A percentile compares a stretch with the other conserved stretches of the same genome.
Conservation (phyloP, 352 stramenopile species). For the Phytophthora quininea region DNA sequence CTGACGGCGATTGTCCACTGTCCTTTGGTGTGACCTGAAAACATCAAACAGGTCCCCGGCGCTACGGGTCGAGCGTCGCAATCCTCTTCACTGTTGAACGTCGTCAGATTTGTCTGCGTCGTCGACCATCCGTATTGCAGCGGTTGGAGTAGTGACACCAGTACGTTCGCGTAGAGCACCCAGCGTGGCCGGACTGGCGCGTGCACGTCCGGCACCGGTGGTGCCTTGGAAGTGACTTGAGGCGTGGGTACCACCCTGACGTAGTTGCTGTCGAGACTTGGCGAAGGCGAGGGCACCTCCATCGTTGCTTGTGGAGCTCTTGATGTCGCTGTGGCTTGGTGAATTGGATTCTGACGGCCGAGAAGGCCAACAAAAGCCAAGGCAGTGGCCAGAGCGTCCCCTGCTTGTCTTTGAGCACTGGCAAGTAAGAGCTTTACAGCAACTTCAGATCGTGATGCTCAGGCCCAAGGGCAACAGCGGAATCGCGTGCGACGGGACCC, state of each 20-base stretch:
- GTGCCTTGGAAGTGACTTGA: slow-evolving; percentile 5
- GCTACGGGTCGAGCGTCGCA: slow-evolving; percentile 50
- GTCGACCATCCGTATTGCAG: slow-evolving; percentile 50
- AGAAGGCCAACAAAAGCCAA: background rate
- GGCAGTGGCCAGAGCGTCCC: background rate
- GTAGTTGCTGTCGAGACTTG: slow-evolving; percentile 15
- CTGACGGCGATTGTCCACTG: slow-evolving; percentile 69
- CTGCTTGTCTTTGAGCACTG: slow-evolving; percentile 1
- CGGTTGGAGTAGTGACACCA: slow-evolving; percentile 52
- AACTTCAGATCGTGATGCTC: slow-evolving; percentile 3
- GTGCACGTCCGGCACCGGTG: slow-evolving; percentile 9
- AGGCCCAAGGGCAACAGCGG: background rate
- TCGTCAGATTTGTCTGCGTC: slow-evolving; percentile 54
- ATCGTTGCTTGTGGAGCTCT: slow-evolving; percentile 6
- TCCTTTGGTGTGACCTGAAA: slow-evolving; percentile 31
- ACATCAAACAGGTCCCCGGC: slow-evolving; percentile 36
- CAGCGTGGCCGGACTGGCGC: slow-evolving; percentile 15
- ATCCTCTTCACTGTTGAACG: slow-evolving; percentile 46
- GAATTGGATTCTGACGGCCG: slow-evolving; percentile 23
- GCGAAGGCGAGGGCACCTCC: slow-evolving; percentile 12
- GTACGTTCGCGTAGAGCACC: slow-evolving; percentile 57
- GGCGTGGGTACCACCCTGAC: slow-evolving; percentile 7
- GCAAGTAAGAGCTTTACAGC: background rate
- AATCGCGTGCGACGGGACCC: slow-evolving; percentile 1
- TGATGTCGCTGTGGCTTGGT: slow-evolving; percentile 8